These are phyloP conservation scores for Penicillium bovifimosum DNA, from an alignment of 495 filamentous ascomycete genomes.

Conservation along the genomic window DNA sequence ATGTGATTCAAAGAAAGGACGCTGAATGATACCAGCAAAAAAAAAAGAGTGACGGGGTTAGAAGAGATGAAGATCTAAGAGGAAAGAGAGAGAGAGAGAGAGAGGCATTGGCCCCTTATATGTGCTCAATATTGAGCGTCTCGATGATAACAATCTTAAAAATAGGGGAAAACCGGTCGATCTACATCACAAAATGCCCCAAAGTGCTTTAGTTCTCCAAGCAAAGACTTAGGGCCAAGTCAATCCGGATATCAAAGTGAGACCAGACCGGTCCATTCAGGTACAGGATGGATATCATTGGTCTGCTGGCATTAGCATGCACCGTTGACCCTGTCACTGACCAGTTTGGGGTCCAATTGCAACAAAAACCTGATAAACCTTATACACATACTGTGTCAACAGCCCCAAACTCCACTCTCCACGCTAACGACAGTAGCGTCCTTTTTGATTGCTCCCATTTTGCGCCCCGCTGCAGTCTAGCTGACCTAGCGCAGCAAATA, in stretches of 20 bases:
- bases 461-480: neutral
- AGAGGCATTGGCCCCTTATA: neutral
- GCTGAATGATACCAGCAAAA: slow-evolving; percentile 1
- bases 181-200: neutral
- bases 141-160: neutral
- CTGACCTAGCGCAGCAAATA: neutral
- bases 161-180: slow-evolving; percentile 2
- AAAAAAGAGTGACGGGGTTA: neutral
- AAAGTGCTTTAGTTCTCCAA: neutral
- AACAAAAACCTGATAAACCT: neutral
- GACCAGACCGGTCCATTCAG: slow-evolving; percentile 1
- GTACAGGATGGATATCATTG: neutral
- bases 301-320: neutral
- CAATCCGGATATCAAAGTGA: neutral
- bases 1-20: neutral
- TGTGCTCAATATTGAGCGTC: neutral
- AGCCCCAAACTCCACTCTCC: neutral
- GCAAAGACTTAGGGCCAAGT: neutral
- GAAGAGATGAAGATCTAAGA: neutral
- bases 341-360: neutral
- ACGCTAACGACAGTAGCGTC: neutral
- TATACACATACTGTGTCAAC: neutral
- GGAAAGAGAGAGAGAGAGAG: neutral
- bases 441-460: neutral
- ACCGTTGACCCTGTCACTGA: neutral